phyloP scores from a whole-genome alignment of 2,329 filamentous ascomycete genomes.

The Fusarium foetens region DNA sequence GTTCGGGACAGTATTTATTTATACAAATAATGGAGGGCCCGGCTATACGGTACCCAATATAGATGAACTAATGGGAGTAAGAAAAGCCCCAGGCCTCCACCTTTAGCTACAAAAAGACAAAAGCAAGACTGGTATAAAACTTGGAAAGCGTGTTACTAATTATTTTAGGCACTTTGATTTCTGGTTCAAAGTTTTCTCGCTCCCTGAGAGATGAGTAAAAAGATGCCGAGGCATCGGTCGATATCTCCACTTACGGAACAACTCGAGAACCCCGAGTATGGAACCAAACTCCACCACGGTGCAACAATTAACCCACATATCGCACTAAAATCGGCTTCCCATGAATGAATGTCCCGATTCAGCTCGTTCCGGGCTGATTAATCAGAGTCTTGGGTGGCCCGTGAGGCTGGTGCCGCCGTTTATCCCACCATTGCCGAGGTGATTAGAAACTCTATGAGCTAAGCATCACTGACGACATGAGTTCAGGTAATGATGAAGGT shows the following conservation, averaged over 20 bases:
- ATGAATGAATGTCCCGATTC: background rate
- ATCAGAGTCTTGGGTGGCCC: background rate
- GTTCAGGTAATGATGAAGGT: rapidly evolving
- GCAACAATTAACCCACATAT: background rate
- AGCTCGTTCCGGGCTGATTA: background rate
- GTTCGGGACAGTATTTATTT: background rate
- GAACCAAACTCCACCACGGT: background rate
- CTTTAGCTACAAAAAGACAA: background rate
- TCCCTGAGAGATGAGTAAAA: no score
- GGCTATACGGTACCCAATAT: background rate
- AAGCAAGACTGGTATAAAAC: rapidly evolving
- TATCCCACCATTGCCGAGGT: background rate
- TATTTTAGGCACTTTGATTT: background rate
- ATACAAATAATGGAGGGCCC: background rate
- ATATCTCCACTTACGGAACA: background rate
- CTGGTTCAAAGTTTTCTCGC: rapidly evolving
- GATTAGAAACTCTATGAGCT: rapidly evolving
- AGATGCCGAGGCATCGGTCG: background rate
- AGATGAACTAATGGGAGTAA: background rate
- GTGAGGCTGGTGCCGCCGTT: rapidly evolving
- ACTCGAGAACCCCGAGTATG: background rate
- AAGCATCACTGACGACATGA: background rate
- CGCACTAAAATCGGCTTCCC: background rate
- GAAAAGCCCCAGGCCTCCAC: background rate
- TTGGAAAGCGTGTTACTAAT: rapidly evolving